phyloP scores from a whole-genome alignment of 306 rosid genomes.

The Pachyrhizus erosus region DNA sequence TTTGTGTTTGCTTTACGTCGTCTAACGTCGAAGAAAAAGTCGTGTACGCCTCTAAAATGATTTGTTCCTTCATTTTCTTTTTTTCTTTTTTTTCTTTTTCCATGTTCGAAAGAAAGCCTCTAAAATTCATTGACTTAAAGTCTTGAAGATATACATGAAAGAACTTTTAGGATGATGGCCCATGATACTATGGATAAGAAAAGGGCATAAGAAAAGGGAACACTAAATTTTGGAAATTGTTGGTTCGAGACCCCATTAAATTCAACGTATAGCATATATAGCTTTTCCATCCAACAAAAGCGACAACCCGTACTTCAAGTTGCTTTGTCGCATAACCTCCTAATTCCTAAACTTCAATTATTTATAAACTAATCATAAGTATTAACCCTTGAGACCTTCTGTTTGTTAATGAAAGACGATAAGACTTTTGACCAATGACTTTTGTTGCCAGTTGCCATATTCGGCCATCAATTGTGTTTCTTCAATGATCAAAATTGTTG shows the following conservation, averaged over 20 bases:
- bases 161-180: constrained; percentile 28
- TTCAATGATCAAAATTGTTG: background rate
- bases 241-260: background rate
- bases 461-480: constrained; percentile 34
- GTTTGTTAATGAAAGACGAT: constrained; percentile 16
- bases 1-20: constrained; percentile 25
- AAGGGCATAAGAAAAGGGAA: constrained; percentile 30
- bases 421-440: constrained; percentile 18
- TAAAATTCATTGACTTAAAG: constrained; percentile 31
- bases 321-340: constrained; percentile 12
- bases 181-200: constrained; percentile 33
- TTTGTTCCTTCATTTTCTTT: too few relatives aligned
- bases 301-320: constrained; percentile 31
- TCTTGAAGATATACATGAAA: constrained; percentile 12
- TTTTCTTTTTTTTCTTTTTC: background rate
- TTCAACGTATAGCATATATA: background rate
- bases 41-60: background rate
- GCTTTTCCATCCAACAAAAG: constrained; percentile 28
- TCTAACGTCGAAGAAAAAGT: constrained; percentile 31
- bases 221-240: constrained; percentile 32
- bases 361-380: constrained; percentile 24
- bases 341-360: background rate
- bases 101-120: background rate
- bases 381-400: background rate
- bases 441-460: constrained; percentile 23